phyloP scores from a whole-genome alignment of 805 yeast genomes.

The Barnettozyma siamensis region DNA sequence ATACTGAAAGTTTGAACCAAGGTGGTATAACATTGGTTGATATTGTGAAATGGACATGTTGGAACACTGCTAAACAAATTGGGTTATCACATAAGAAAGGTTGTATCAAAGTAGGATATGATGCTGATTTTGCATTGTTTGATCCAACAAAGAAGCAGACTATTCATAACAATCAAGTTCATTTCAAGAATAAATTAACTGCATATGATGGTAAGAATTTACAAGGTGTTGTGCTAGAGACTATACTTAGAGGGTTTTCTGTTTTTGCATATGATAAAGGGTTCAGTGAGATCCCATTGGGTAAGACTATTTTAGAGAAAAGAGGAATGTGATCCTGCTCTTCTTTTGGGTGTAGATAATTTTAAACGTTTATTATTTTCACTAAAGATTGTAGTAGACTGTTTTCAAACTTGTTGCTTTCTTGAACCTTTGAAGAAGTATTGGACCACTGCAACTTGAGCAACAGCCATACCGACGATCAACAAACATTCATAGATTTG shows the following conservation, averaged over 20 bases:
- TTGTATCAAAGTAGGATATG: slow-evolving; percentile 61
- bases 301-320: slow-evolving; percentile 55
- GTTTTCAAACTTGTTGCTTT: slow-evolving; percentile 39
- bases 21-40: slow-evolving; percentile 52
- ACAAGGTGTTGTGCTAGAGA: slow-evolving; percentile 71
- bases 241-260: slow-evolving; percentile 69
- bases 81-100: slow-evolving; percentile 77
- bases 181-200: slow-evolving; percentile 81
- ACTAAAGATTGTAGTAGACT: no score
- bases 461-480: slow-evolving; percentile 69
- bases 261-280: slow-evolving; percentile 55
- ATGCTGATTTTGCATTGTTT: slow-evolving; percentile 84
- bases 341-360: no score
- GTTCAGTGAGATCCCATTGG: slow-evolving; percentile 50
- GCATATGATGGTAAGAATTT: slow-evolving; percentile 74
- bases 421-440: slow-evolving; percentile 67
- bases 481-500: slow-evolving; percentile 65
- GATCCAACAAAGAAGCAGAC: slow-evolving; percentile 52
- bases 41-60: slow-evolving; percentile 73
- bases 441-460: slow-evolving; percentile 65
- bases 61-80: slow-evolving; percentile 80
- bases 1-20: slow-evolving; percentile 63
- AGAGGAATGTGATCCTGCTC: no score
- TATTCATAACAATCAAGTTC: slow-evolving; percentile 50
- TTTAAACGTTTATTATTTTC: no score